Evolutionary conservation across 176 grass and related monocot genomes (phyloP).

Genomic region (barley (Hordeum vulgare)): DNA sequence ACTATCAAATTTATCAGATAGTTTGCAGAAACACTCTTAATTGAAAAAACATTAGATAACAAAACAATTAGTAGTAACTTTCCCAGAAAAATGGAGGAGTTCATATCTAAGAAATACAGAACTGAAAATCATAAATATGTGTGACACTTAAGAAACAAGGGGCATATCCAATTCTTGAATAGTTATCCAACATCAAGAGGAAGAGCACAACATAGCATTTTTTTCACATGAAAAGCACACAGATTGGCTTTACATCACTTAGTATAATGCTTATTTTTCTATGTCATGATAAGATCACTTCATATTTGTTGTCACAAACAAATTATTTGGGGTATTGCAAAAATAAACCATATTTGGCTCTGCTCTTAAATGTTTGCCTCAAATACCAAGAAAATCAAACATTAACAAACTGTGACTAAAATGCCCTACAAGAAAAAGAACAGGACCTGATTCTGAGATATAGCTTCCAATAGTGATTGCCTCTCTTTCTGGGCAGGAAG

Average conservation of each 20-base stretch:
- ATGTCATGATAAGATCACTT: not conserved
- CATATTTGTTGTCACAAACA: not conserved
- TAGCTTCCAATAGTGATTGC: constrained; percentile 57
- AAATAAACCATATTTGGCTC: not conserved
- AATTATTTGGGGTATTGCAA: not conserved
- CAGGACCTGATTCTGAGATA: constrained; percentile 84
- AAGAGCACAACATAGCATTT: not conserved
- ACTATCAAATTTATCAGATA: constrained; percentile 9
- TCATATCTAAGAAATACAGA: not conserved
- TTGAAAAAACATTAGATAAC: not conserved
- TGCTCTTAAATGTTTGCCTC: not conserved
- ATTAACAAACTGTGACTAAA: not conserved
- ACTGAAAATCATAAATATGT: not conserved
- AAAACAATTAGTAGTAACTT: not conserved
- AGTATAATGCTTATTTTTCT: not conserved
- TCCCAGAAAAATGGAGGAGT: constrained; percentile 10
- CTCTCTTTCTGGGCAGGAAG: constrained; percentile 90
- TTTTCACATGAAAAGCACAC: not conserved
- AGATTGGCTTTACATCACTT: constrained; percentile 8
- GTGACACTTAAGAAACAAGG: not conserved
- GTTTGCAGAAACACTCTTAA: not conserved
- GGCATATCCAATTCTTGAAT: not conserved
- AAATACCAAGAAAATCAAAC: constrained; percentile 1
- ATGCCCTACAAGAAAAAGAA: not conserved
- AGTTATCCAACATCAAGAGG: not conserved